Conservation (phyloP, 805 yeast genomes). For the Candida andamanensis region DNA sequence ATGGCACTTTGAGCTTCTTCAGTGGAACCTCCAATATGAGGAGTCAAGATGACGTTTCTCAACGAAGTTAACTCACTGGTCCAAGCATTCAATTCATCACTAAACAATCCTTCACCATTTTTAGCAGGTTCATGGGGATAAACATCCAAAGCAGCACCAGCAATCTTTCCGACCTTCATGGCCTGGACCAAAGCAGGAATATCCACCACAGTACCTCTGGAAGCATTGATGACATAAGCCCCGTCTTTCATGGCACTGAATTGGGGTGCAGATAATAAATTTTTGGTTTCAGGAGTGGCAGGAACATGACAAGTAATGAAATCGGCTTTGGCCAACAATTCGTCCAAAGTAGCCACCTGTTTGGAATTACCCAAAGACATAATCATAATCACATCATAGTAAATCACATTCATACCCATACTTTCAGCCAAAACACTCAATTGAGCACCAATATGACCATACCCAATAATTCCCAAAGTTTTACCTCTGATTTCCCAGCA, state of each 20-base stretch:
- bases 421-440: slow-evolving; percentile 95
- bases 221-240: slow-evolving; percentile 88
- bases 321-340: slow-evolving; percentile 74
- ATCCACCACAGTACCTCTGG: slow-evolving; percentile 97
- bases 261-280: slow-evolving; percentile 84
- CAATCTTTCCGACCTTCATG: slow-evolving; percentile 86
- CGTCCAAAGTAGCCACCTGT: slow-evolving; percentile 83
- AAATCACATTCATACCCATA: slow-evolving; percentile 93
- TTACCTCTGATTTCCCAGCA: slow-evolving; percentile 99
- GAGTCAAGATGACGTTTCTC: slow-evolving; percentile 88
- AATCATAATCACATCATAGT: slow-evolving; percentile 86
- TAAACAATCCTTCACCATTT: slow-evolving; percentile 82
- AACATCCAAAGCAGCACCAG: slow-evolving; percentile 96
- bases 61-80: slow-evolving; percentile 73
- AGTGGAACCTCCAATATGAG: slow-evolving; percentile 98
- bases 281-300: slow-evolving; percentile 86
- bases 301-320: slow-evolving; percentile 94
- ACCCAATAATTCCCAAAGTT: slow-evolving; percentile 94
- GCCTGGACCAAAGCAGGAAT: slow-evolving; percentile 91
- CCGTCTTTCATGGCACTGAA: slow-evolving; percentile 96
- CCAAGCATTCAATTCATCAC: slow-evolving; percentile 73
- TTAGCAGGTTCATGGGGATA: slow-evolving; percentile 96
- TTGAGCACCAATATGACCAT: slow-evolving; percentile 98
- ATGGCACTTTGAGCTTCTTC: slow-evolving; percentile 98
- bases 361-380: slow-evolving; percentile 97